Percentiles rank a stretch among this genome's conserved stretches.
phyloP scores from a whole-genome alignment of 2,329 filamentous ascomycete genomes.

The Botrytis galanthina region DNA sequence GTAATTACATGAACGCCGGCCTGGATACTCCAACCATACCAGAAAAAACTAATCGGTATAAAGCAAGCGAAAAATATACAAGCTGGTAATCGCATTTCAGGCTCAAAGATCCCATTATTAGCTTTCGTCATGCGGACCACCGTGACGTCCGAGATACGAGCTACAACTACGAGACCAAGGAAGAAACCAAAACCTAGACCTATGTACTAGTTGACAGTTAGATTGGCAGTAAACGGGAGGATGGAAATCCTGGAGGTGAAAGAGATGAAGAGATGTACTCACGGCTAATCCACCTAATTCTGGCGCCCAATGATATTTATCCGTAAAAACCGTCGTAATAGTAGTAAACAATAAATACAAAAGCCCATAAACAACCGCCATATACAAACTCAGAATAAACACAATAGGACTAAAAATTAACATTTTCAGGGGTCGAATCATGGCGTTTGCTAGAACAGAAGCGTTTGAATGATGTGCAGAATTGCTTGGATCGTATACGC shows the following conservation, averaged over 20 bases:
- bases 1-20: conserved; percentile 38
- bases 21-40: conserved; percentile 50
- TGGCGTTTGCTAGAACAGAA: conserved; percentile 40
- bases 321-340: conserved; percentile 47
- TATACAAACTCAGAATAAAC: conserved; percentile 48
- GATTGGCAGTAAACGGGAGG: background rate
- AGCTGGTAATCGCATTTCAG: conserved; percentile 41
- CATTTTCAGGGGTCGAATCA: conserved; percentile 51
- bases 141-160: conserved; percentile 45
- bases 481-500: conserved; percentile 44
- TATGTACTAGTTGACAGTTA: conserved; percentile 38
- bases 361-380: conserved; percentile 52
- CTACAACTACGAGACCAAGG: conserved; percentile 44
- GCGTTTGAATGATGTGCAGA: conserved; percentile 31
- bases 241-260: background rate
- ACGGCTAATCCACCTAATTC: conserved; percentile 44
- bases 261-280: background rate
- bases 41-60: conserved; percentile 49
- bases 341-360: conserved; percentile 52
- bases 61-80: conserved; percentile 45
- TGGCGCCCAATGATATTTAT: conserved; percentile 43
- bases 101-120: conserved; percentile 41
- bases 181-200: conserved; percentile 45
- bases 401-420: conserved; percentile 41
- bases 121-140: conserved; percentile 48